Conservation (phyloP, 306 rosid species). For the Morella rubra region DNA sequence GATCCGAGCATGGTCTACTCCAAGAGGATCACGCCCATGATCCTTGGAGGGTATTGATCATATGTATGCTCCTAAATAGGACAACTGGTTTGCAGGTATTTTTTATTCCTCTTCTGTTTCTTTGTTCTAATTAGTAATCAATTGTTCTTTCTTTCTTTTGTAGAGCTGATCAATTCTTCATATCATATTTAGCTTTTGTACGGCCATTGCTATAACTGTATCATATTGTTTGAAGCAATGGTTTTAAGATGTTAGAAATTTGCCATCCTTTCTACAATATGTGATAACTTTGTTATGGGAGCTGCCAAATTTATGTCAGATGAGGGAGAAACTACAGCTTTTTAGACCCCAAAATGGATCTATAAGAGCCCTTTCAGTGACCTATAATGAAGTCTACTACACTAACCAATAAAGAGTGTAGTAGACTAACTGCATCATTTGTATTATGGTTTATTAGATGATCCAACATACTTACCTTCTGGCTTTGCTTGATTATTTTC, state of each 20-base stretch:
- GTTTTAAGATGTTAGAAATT: background rate
- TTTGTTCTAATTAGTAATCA: background rate
- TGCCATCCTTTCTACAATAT: background rate
- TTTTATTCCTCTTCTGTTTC: background rate
- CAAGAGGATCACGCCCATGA: slow-evolving; percentile 65
- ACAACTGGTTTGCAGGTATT: slow-evolving; percentile 61
- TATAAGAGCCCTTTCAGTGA: too few relatives aligned
- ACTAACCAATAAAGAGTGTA: too few relatives aligned
- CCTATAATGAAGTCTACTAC: too few relatives aligned
- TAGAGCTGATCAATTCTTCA: too few relatives aligned
- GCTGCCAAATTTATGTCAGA: background rate
- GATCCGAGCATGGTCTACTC: slow-evolving; percentile 46
- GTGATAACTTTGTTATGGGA: background rate
- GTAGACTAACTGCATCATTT: background rate
- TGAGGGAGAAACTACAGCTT: background rate
- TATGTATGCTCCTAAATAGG: slow-evolving; percentile 64
- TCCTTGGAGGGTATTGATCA: slow-evolving; percentile 78
- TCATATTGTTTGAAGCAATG: background rate
- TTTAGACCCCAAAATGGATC: background rate
- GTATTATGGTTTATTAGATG: background rate
- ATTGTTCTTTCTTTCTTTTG: background rate
- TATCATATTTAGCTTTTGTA: background rate
- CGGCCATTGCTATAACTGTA: background rate
- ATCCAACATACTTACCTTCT: background rate
- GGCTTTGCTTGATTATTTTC: background rate